Percentiles rank a stretch among this genome's conserved stretches.
phyloP scores from a whole-genome alignment of 2,329 filamentous ascomycete species.

The Ceratocystis ficicola region DNA sequence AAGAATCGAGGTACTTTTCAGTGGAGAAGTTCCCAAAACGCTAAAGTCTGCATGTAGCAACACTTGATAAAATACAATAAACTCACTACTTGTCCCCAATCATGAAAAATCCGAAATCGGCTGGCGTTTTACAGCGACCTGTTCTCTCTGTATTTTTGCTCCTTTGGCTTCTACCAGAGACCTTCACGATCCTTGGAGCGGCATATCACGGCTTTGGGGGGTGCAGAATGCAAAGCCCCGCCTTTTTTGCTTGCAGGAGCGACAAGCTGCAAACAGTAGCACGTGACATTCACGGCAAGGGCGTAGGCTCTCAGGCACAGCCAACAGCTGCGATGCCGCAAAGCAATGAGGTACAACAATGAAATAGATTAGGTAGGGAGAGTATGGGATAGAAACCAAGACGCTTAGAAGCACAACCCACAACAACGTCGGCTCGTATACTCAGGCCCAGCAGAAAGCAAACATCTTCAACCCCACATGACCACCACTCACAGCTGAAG shows the following conservation, averaged over 20 bases:
- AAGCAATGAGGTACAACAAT: no score
- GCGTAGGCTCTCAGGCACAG: no score
- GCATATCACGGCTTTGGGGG: constrained; percentile 7
- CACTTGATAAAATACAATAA: background rate
- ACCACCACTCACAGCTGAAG: background rate
- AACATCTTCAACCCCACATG: background rate
- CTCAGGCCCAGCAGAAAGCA: background rate
- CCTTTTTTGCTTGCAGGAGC: constrained; percentile 4
- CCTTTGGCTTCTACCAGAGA: background rate
- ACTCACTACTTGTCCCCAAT: background rate
- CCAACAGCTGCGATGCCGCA: no score
- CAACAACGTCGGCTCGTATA: no score
- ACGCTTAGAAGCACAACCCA: no score
- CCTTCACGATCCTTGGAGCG: constrained; percentile 2
- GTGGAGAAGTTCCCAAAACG: background rate
- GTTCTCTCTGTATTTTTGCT: background rate
- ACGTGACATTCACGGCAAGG: background rate
- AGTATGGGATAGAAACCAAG: no score
- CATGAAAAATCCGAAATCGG: constrained; percentile 2
- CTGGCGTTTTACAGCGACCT: background rate
- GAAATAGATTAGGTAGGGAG: no score
- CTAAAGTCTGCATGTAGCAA: background rate
- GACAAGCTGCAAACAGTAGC: background rate
- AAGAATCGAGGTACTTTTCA: constrained; percentile 15
- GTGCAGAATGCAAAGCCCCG: background rate